Base-by-base conservation (phyloP, 768 basidiomycete genomes). In the Tremella fuciformis region DNA sequence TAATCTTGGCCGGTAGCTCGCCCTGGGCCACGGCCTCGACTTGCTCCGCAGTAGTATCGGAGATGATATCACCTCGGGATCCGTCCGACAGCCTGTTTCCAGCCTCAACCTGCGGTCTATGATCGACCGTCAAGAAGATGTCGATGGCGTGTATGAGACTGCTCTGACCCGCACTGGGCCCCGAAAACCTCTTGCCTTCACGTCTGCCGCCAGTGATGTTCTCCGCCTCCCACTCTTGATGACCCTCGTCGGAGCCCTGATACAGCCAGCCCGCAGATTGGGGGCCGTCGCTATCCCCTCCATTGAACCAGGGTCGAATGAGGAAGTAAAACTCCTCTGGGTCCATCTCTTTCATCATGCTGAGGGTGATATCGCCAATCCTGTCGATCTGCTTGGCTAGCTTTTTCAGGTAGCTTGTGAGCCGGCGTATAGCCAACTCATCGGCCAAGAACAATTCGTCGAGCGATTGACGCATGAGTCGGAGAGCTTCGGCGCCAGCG, bases 111-210 rank as follows among this genome's bases (percentile, higher is more conserved):
- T 46, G 42, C n/a, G 42, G 42, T 46, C 15, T n/a, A 65, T 75
- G 76, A 50, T 74, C 73, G 61, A 75, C 76, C 3, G 70, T 74
- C 22, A 77, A 59, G 64, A 75, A 77, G 26, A 75, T 73, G 57
- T 77, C 76, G 60, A 77, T 66, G 2, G 76, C 76, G 57, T 77
- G 76, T 81, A 99, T 91, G 55, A 93, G 83, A 51, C 86, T 87
- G 76, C 89, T 91, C 79, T 99, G 94, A 1, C 94, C 94, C 1
- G 91, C 94, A 9, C 89, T 91, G 21, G 94, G 93, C 0, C 94
- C 94, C 58, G 85, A 87, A 40, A 89, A 83, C 51, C 79, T 75
- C 16, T 57, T 49, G 0, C 67, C 65, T 22, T 51, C 58, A 8
- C 16, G 58, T 2, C 48, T n/a, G 8, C 34, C 46, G 42, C 57